A percentile compares a stretch with the other conserved stretches of the same genome.
phyloP scores from a whole-genome alignment of 768 basidiomycete genomes.

The Tricholoma terreum region DNA sequence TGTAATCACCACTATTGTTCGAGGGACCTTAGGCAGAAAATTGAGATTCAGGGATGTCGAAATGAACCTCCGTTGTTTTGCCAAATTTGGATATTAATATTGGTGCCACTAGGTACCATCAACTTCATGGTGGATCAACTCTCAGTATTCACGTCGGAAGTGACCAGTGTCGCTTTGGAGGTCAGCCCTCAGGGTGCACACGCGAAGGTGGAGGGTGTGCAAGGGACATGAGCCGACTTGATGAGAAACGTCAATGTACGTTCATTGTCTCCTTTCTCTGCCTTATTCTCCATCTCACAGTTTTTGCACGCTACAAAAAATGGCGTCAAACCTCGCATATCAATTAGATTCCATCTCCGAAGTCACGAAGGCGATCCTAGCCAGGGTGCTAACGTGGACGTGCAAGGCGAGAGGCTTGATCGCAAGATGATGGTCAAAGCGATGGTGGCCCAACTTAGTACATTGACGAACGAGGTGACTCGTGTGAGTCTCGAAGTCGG shows the following conservation, averaged over 20 bases:
- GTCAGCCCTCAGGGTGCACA: too few relatives aligned
- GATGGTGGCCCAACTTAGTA: slow-evolving; percentile 81
- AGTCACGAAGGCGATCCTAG: slow-evolving; percentile 79
- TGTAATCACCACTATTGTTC: too few relatives aligned
- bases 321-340: too few relatives aligned
- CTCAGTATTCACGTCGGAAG: slow-evolving; percentile 83
- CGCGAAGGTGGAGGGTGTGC: too few relatives aligned
- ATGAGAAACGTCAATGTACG: slow-evolving; percentile 85
- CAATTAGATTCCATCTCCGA: slow-evolving; percentile 92
- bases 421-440: slow-evolving; percentile 86
- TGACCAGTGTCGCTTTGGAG: slow-evolving; percentile 77
- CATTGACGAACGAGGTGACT: slow-evolving; percentile 78
- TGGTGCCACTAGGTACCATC: too few relatives aligned
- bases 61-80: too few relatives aligned
- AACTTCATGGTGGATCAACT: too few relatives aligned
- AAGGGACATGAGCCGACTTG: too few relatives aligned
- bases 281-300: slow-evolving; percentile 21
- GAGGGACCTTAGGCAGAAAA: too few relatives aligned
- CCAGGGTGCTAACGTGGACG: slow-evolving; percentile 86
- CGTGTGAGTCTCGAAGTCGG: too few relatives aligned
- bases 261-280: slow-evolving; percentile 8
- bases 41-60: too few relatives aligned
- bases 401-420: slow-evolving; percentile 95
- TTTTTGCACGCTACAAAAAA: slow-evolving; percentile 90
- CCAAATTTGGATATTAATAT: too few relatives aligned